Base-by-base conservation (phyloP, 345 rosid species). In the Gossypium ekmanianum region DNA sequence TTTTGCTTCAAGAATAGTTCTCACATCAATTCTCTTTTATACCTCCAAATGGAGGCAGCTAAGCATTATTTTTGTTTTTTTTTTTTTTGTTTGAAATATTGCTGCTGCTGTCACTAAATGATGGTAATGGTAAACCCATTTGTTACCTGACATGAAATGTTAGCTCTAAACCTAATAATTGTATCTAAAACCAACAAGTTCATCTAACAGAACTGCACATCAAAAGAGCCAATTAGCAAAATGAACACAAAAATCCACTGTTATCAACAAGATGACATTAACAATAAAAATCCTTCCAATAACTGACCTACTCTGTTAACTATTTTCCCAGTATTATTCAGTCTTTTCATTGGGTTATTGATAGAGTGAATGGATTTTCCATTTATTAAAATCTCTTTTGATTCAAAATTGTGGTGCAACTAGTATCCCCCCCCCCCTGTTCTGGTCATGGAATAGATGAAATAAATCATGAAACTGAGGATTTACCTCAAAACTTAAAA, bases 131-230 rank as follows among this genome's bases (percentile, higher is more conserved):
- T 20, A 34, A 34, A 47, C 20, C 27, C 52, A 20, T 7, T 47
- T 12, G 41, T 34, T 45, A 44, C 54, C 55, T 12, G 29, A 63
- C 22, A 39, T 39, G 48, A 63, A 39, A 63, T 39, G n/a, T 63
- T 63, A 63, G 24, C 50, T 64, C 24, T 34, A 64, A 41, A 13
- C 48, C 68, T 41, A 64, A 62, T 14, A 62, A 64, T 64, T 64
- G 47, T 9, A 61, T 39, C 6, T 16, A 63, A 63, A 18, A 34
- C 41, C 41, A 62, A 62, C 12, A 2, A 14, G 45, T 63, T 63
- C 68, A 63, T 63, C 68, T 63, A 63, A 18, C 24, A 63, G 22
- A 63, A 39, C 47, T 12, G 17, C 68, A 39, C 20, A 14, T 39
- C n/a, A 14, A 29, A 61, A 61, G 17, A 61, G 20, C 11, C 45